These are phyloP conservation scores for Cladosporium sp. DNA, from an alignment of 2,329 filamentous ascomycete species.

Conservation along the genomic window DNA sequence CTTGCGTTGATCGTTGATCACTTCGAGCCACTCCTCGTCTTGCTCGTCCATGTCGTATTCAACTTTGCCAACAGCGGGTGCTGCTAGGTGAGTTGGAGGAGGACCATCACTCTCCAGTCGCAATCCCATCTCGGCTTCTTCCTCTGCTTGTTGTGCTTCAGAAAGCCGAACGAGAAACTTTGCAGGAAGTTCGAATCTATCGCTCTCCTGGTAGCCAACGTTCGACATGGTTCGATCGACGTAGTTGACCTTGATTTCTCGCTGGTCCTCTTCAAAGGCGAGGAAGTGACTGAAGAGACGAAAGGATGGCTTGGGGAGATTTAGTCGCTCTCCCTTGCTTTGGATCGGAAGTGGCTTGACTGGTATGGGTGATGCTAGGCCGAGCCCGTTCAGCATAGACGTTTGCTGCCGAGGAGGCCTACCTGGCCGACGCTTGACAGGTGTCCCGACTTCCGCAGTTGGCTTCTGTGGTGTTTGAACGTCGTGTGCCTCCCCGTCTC, in stretches of 20 bases:
- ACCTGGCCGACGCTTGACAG: slow-evolving; percentile 60
- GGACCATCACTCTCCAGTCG: slow-evolving; percentile 58
- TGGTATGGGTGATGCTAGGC: slow-evolving; percentile 62
- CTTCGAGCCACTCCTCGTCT: slow-evolving; percentile 92
- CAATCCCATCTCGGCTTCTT: slow-evolving; percentile 57
- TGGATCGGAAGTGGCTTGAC: slow-evolving; percentile 77
- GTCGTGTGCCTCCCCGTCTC: slow-evolving; percentile 34
- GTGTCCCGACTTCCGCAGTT: slow-evolving; percentile 29
- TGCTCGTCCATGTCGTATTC: slow-evolving; percentile 99
- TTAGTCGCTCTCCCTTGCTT: slow-evolving; percentile 77
- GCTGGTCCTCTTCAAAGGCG: slow-evolving; percentile 79
- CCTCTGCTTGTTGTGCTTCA: slow-evolving; percentile 65
- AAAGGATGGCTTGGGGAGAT: slow-evolving; percentile 74
- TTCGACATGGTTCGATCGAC: slow-evolving; percentile 96
- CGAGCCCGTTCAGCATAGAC: slow-evolving; percentile 61
- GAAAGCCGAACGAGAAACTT: slow-evolving; percentile 66
- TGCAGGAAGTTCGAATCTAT: slow-evolving; percentile 79
- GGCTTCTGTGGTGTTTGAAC: neutral
- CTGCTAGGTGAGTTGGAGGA: slow-evolving; percentile 56
- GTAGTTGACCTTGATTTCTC: slow-evolving; percentile 78
- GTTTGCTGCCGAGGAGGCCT: slow-evolving; percentile 65
- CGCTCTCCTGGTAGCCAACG: slow-evolving; percentile 93
- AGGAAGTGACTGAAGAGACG: slow-evolving; percentile 77
- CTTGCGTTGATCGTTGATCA: slow-evolving; percentile 76
- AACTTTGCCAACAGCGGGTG: slow-evolving; percentile 68